Percentiles rank a stretch among this genome's conserved stretches.
Conservation (phyloP, 2,329 filamentous ascomycete genomes). For the Akanthomyces dipterigenus region DNA sequence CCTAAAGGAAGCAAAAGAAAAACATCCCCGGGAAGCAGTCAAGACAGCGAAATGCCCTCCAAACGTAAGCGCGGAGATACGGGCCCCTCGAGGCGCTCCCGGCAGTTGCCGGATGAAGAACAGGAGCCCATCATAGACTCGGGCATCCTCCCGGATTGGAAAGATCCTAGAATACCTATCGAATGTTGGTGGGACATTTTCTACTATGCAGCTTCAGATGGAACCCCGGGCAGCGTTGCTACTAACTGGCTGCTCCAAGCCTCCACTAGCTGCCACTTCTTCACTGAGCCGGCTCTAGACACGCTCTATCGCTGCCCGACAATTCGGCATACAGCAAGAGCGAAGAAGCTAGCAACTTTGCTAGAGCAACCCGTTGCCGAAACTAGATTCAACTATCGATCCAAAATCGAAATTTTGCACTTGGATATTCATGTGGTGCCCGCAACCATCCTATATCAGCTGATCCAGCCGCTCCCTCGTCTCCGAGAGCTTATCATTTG, state of each 20-base stretch:
- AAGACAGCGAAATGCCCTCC: not conserved
- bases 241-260: conserved; percentile 59
- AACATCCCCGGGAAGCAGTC: not conserved
- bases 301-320: conserved; percentile 66
- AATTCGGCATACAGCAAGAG: conserved; percentile 42
- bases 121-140: not conserved
- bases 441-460: conserved; percentile 32
- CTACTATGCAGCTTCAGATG: conserved; percentile 52
- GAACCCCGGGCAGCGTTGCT: conserved; percentile 34
- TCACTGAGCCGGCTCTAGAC: conserved; percentile 66
- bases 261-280: conserved; percentile 55
- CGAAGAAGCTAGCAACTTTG: conserved; percentile 39
- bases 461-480: conserved; percentile 60
- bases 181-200: conserved; percentile 66
- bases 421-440: conserved; percentile 63
- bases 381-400: conserved; percentile 56
- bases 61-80: conserved; percentile 1
- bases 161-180: conserved; percentile 52
- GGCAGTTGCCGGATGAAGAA: not conserved
- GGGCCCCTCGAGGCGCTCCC: not conserved
- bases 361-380: conserved; percentile 46
- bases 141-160: conserved; percentile 46
- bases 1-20: not conserved
- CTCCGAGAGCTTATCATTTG: conserved; percentile 66
- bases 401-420: conserved; percentile 63